A percentile compares a stretch with the other conserved stretches of the same genome.
phyloP scores from a whole-genome alignment of 306 rosid genomes.

The Mucuna pruriens region DNA sequence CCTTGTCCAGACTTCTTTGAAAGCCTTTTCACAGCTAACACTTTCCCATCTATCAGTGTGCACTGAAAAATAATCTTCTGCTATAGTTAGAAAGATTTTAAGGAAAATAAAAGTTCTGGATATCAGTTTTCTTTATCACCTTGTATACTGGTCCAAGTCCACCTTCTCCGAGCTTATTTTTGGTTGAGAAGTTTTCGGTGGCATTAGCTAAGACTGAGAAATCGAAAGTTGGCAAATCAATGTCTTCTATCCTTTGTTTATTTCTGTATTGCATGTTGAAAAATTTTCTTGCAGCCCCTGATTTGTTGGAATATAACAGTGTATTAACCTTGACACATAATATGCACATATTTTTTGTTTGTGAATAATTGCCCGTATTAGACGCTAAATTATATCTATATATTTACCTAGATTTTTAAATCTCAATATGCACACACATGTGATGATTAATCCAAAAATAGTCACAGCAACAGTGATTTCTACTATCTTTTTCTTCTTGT shows the following conservation, averaged over 20 bases:
- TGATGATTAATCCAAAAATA: too few relatives aligned
- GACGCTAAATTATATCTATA: too few relatives aligned
- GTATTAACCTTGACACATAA: background rate
- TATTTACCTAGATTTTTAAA: too few relatives aligned
- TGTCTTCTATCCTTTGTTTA: conserved; percentile 17
- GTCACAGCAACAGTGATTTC: too few relatives aligned
- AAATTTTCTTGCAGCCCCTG: background rate
- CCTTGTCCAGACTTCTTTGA: background rate
- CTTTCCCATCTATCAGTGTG: background rate
- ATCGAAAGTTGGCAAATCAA: conserved; percentile 43
- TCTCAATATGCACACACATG: too few relatives aligned
- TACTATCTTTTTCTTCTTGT: too few relatives aligned
- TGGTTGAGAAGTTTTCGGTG: conserved; percentile 40
- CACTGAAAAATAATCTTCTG: background rate
- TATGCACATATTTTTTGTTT: too few relatives aligned
- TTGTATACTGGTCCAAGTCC: conserved; percentile 54
- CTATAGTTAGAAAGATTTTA: too few relatives aligned
- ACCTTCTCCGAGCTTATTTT: conserved; percentile 47
- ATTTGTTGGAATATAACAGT: background rate
- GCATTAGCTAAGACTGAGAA: conserved; percentile 39
- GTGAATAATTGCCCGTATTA: too few relatives aligned
- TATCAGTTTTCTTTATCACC: background rate
- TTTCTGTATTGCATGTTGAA: background rate
- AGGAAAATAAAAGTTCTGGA: background rate
- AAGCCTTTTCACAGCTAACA: background rate